Percentiles rank a stretch among this genome's conserved stretches.
These are phyloP conservation scores for Entrophospora sp. DNA, from an alignment of 192 early-diverging fungal genomes.

Conservation along the genomic window DNA sequence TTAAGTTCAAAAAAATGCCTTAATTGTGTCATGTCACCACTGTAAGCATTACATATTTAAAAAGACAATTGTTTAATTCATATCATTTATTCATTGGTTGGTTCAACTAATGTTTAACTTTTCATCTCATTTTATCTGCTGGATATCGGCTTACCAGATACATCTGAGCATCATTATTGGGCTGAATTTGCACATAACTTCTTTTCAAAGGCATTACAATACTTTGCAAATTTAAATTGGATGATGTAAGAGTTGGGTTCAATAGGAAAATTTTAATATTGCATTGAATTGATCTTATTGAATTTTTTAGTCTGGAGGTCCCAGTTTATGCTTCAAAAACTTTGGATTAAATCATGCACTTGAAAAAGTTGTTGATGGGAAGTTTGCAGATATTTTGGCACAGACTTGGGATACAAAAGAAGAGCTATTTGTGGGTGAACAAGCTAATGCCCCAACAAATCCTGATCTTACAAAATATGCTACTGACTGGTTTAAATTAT, in stretches of 20 bases:
- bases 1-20: slow-evolving; percentile 2
- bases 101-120: too few species aligned
- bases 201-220: neutral
- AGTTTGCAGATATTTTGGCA: neutral
- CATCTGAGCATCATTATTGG: neutral
- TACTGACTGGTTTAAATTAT: neutral
- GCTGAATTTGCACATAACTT: neutral
- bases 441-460: neutral
- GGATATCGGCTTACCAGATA: neutral
- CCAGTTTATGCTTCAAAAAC: neutral
- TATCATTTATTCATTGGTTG: slow-evolving; percentile 4
- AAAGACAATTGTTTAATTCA: neutral
- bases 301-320: neutral
- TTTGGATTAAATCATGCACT: neutral
- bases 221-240: neutral
- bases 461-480: neutral
- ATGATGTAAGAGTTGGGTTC: neutral
- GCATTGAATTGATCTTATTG: neutral
- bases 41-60: neutral
- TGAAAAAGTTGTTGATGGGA: neutral
- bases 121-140: slow-evolving; percentile 1
- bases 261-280: neutral
- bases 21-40: slow-evolving; percentile 11
- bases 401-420: neutral
- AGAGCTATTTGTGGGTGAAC: neutral